Evolutionary conservation across 2,329 filamentous ascomycete species (phyloP).

Genomic region (Talaromyces sp.): DNA sequence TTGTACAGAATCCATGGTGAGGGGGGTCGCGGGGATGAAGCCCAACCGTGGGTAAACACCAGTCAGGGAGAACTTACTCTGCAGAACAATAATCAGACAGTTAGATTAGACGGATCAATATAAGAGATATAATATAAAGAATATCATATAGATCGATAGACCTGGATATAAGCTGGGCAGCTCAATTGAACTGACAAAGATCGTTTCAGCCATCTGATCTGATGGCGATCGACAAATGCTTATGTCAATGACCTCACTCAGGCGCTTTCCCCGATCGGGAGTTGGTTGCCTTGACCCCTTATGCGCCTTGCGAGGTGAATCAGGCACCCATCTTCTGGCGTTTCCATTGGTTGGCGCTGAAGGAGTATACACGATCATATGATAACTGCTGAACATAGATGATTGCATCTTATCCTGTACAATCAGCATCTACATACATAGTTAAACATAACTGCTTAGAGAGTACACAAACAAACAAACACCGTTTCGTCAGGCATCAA

Average conservation of each 20-base stretch:
- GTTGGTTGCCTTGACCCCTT: neutral
- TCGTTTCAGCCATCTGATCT: too few relatives aligned
- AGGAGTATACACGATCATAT: too few relatives aligned
- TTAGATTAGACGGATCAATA: neutral
- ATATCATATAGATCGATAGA: neutral
- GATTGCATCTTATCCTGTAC: too few relatives aligned
- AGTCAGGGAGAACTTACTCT: neutral
- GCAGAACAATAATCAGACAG: neutral
- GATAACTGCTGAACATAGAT: too few relatives aligned
- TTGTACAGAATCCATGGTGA: neutral
- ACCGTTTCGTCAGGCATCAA: neutral
- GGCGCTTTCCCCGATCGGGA: neutral
- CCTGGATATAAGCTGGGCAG: too few relatives aligned
- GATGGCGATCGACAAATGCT: neutral
- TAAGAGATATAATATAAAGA: neutral
- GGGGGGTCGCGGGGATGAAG: conserved; percentile 2
- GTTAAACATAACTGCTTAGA: too few relatives aligned
- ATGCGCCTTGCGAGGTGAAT: neutral
- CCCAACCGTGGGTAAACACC: neutral
- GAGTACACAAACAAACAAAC: neutral
- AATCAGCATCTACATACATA: neutral
- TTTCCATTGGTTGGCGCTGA: too few relatives aligned
- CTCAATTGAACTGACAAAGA: too few relatives aligned
- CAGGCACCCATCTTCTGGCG: neutral
- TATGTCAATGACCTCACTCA: neutral